Conservation (phyloP, 257 asterid species). For the Ligustrum vulgare region DNA sequence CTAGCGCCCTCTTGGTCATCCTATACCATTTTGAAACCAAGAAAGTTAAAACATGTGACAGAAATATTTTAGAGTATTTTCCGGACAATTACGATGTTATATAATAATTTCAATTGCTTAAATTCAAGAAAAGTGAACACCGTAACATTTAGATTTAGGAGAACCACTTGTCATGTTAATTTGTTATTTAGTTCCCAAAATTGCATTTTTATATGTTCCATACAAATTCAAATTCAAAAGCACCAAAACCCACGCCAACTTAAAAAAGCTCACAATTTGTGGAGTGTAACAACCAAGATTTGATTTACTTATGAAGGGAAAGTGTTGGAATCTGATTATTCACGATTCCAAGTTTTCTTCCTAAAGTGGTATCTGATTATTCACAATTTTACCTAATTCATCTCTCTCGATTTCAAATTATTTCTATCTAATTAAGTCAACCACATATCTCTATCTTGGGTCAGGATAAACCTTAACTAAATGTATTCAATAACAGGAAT, state of each 20-base stretch:
- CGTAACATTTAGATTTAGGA: background rate
- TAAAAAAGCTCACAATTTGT: background rate
- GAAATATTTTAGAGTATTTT: background rate
- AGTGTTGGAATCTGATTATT: too few relatives aligned
- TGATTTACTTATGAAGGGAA: too few relatives aligned
- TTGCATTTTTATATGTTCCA: background rate
- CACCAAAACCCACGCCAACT: background rate
- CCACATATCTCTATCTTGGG: too few relatives aligned
- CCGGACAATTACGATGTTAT: background rate
- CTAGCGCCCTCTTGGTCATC: constrained; percentile 46
- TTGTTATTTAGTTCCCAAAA: background rate
- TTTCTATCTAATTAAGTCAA: too few relatives aligned
- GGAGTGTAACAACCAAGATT: too few relatives aligned
- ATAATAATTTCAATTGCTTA: background rate
- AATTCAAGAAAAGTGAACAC: background rate
- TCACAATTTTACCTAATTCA: too few relatives aligned
- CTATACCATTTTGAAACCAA: constrained; percentile 23
- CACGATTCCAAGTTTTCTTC: too few relatives aligned
- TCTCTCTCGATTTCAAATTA: too few relatives aligned
- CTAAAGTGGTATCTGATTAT: too few relatives aligned
- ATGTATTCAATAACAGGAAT: too few relatives aligned
- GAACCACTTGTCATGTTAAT: background rate
- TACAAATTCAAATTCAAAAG: background rate
- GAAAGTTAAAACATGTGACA: background rate
- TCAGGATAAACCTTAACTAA: too few relatives aligned